Evolutionary conservation across 1,139 yeast species (phyloP).

Genomic region (Neolecta irregularis): DNA sequence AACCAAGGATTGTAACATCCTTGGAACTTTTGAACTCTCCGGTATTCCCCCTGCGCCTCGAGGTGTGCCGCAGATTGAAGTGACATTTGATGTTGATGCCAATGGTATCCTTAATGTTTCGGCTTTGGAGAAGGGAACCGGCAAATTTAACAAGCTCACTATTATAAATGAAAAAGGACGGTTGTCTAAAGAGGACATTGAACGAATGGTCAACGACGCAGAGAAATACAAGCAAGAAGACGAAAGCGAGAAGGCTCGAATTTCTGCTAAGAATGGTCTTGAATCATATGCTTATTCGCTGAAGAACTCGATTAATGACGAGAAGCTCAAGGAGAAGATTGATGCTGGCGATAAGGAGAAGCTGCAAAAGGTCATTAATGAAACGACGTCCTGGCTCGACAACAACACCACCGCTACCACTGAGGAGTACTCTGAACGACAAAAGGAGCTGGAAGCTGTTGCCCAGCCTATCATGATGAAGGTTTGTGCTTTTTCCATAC

Average conservation of each 20-base stretch:
- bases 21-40: slow-evolving; percentile 81
- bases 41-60: slow-evolving; percentile 95
- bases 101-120: slow-evolving; percentile 88
- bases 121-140: slow-evolving; percentile 84
- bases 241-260: slow-evolving; percentile 66
- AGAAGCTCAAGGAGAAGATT: slow-evolving; percentile 68
- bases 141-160: slow-evolving; percentile 66
- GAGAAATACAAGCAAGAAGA: slow-evolving; percentile 76
- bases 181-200: slow-evolving; percentile 84
- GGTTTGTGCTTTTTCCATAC: too few relatives aligned
- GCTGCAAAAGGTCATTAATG: slow-evolving; percentile 72
- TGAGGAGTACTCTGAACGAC: slow-evolving; percentile 77
- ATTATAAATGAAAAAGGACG: slow-evolving; percentile 92
- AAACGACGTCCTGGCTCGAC: slow-evolving; percentile 79
- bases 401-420: slow-evolving; percentile 72
- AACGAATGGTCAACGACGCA: slow-evolving; percentile 88
- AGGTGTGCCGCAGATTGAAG: slow-evolving; percentile 92
- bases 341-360: slow-evolving; percentile 63
- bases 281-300: slow-evolving; percentile 85
- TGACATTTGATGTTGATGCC: slow-evolving; percentile 81
- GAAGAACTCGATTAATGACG: slow-evolving; percentile 69
- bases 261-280: slow-evolving; percentile 69
- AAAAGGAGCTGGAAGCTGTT: slow-evolving; percentile 84
- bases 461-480: slow-evolving; percentile 91
- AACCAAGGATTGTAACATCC: slow-evolving; percentile 84